These are phyloP conservation scores for Coemansia sp. DNA, from an alignment of 192 early-diverging fungal genomes.

Conservation along the genomic window DNA sequence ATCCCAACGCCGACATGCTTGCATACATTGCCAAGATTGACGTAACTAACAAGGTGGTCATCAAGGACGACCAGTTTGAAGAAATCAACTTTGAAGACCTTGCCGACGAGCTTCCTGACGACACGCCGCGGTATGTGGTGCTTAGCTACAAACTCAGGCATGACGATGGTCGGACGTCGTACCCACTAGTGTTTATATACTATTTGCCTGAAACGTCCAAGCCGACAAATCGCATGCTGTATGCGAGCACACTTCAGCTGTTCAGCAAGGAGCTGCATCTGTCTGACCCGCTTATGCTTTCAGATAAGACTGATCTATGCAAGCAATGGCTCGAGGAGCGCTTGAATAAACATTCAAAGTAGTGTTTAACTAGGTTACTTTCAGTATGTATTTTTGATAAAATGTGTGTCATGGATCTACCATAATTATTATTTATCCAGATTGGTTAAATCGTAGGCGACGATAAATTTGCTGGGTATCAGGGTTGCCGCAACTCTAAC, in stretches of 20 bases:
- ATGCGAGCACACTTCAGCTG: constrained; percentile 65
- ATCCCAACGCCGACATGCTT: constrained; percentile 15
- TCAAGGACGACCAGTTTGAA: constrained; percentile 37
- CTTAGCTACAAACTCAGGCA: constrained; percentile 24
- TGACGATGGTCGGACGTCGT: constrained; percentile 66
- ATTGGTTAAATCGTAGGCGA: neutral
- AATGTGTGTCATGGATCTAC: neutral
- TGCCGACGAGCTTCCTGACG: constrained; percentile 65
- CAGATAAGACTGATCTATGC: constrained; percentile 65
- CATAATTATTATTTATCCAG: neutral
- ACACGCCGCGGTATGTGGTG: constrained; percentile 60
- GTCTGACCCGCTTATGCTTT: constrained; percentile 71
- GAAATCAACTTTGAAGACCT: constrained; percentile 57
- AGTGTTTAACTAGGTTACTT: neutral
- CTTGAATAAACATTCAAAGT: constrained; percentile 40
- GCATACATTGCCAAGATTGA: constrained; percentile 58
- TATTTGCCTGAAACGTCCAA: constrained; percentile 60
- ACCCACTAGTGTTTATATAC: constrained; percentile 72
- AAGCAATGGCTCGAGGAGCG: constrained; percentile 65
- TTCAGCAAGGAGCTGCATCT: constrained; percentile 63
- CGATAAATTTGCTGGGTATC: neutral
- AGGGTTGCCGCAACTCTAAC: neutral
- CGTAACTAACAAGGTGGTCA: constrained; percentile 49
- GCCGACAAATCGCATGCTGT: constrained; percentile 23
- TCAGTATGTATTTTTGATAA: neutral